phyloP scores from a whole-genome alignment of 176 grass and related monocot genomes.

The Triticum turgidum region DNA sequence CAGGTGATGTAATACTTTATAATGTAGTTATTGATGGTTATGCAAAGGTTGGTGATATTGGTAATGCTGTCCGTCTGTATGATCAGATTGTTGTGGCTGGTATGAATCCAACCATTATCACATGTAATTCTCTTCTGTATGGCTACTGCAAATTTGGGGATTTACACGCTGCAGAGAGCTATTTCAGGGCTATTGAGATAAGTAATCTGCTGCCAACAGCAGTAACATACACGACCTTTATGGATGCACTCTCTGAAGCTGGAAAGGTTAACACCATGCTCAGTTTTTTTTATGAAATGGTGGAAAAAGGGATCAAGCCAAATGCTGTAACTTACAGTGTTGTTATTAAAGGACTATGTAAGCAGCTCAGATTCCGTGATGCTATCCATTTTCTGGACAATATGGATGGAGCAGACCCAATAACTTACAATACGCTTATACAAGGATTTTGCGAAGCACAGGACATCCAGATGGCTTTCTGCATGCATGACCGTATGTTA shows the following conservation, averaged over 20 bases:
- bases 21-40: conserved; percentile 88
- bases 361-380: conserved; percentile 53
- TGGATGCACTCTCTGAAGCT: conserved; percentile 79
- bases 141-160: conserved; percentile 81
- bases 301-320: conserved; percentile 48
- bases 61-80: conserved; percentile 70
- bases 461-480: conserved; percentile 48
- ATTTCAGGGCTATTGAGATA: conserved; percentile 57
- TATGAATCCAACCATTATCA: conserved; percentile 73
- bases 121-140: conserved; percentile 88
- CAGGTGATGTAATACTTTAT: conserved; percentile 61
- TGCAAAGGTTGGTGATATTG: conserved; percentile 74
- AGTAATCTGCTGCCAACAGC: conserved; percentile 60
- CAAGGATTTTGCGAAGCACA: conserved; percentile 66
- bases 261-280: conserved; percentile 45
- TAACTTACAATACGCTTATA: conserved; percentile 79
- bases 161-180: conserved; percentile 40
- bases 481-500: conserved; percentile 54
- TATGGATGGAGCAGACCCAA: conserved; percentile 56
- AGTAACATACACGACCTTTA: conserved; percentile 76
- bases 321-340: conserved; percentile 73
- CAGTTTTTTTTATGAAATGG: conserved; percentile 69
- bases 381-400: conserved; percentile 54
- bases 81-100: conserved; percentile 53
- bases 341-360: conserved; percentile 86